Evolutionary conservation across 139 green algal species (phyloP).

Genomic region (Spirogloea muscicola): DNA sequence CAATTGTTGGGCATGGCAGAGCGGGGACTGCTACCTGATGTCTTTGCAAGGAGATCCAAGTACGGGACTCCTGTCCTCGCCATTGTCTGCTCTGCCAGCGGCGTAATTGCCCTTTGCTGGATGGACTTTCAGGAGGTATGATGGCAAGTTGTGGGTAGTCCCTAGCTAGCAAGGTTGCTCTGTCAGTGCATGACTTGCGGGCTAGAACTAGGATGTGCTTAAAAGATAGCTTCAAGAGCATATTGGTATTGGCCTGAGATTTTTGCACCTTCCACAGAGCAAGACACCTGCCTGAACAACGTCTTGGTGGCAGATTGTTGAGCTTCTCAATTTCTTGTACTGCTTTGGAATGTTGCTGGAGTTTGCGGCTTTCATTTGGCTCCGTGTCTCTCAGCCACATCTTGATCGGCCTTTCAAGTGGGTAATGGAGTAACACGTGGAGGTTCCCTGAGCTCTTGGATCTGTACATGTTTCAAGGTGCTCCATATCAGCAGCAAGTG

Average conservation of each 20-base stretch:
- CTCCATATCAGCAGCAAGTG: no score
- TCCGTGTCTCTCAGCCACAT: conserved; percentile 68
- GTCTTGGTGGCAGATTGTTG: conserved; percentile 81
- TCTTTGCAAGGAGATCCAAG: conserved; percentile 56
- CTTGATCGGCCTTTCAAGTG: conserved; percentile 62
- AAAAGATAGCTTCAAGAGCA: no score
- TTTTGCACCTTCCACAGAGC: no score
- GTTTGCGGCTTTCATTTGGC: conserved; percentile 86
- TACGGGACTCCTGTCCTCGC: conserved; percentile 82
- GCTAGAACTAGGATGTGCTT: no score
- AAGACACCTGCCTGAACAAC: no score
- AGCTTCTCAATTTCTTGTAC: conserved; percentile 93
- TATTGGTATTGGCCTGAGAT: no score
- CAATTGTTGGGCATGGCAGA: conserved; percentile 93
- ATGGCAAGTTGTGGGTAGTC: no score
- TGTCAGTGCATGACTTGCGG: no score
- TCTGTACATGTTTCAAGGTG: no score
- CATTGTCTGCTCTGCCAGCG: conserved; percentile 75
- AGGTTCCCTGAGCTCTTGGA: no score
- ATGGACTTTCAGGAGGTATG: conserved; percentile 36
- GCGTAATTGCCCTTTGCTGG: conserved; percentile 60
- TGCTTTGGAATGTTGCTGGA: conserved; percentile 91
- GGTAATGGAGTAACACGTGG: no score
- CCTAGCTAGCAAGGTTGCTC: no score
- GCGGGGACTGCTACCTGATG: conserved; percentile 83